Base-by-base conservation (phyloP, 1,139 yeast genomes). In the Keqinozyma sinolaborantium region DNA sequence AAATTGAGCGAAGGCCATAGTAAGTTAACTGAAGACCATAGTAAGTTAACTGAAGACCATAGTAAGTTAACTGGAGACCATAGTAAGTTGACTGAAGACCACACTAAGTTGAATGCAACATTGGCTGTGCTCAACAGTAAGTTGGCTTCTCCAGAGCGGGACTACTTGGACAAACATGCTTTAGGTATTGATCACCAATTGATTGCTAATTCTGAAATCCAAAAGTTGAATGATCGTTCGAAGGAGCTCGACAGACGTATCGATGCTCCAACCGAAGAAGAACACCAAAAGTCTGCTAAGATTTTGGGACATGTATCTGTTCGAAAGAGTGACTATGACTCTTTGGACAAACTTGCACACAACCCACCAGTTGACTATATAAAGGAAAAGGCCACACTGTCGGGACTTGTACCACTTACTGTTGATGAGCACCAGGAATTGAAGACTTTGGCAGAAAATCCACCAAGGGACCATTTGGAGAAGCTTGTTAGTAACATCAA, bases 321-420 rank as follows among this genome's bases (percentile, higher is more conserved):
- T 5, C 13, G 34, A 2, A 26, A 30, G 3, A 30, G 31, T 10
- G 38, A 36, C 6, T 38, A 30, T 10, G 20, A 33, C 3, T 7
- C 31, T 9, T 40, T 41, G 23, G 25, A 33, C 7, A 19, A 12
- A 13, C 33, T 44, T 16, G 53, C 56, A 1, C 18, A 45, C 23
- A 23, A 41, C 1, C 68, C 69, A 5, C 32, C 50, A 3, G 33
- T 58, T 27, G 57, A 51, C 9, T 61, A 57, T 33, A 50, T 62
- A 5, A 44, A 45, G 19, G 30, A 41, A 4, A 55, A 46, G 11
- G 57, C 63, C 1, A 54, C 51, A 21, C 41, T 14, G 2, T 35
- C 38, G 32, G 32, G 26, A 3, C 33, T 42, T 26, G 30, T 41
- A 2, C 34, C 44, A n/a, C 10, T 48, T 5, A 16, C 36, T 10